These are phyloP conservation scores for Cyberlindnera xishuangbannaensis DNA, from an alignment of 805 yeast genomes.

Conservation along the genomic window DNA sequence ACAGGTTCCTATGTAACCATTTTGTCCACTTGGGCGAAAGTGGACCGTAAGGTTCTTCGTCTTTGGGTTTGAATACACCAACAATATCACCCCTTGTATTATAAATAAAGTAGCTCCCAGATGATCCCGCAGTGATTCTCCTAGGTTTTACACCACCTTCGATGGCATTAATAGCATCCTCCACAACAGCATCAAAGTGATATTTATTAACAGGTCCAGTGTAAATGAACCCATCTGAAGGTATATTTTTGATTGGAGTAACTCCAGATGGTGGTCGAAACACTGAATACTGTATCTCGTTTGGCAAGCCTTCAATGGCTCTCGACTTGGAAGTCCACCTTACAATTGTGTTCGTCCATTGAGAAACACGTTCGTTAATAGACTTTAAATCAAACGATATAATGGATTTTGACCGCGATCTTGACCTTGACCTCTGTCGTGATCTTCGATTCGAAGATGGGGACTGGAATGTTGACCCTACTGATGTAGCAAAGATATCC, in stretches of 20 bases:
- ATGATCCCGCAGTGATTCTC: constrained; percentile 58
- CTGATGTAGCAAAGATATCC: no score
- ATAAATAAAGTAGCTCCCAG: constrained; percentile 62
- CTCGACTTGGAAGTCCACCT: constrained; percentile 23
- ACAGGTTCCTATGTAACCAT: constrained; percentile 69
- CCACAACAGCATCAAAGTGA: constrained; percentile 36
- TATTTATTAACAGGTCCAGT: constrained; percentile 24
- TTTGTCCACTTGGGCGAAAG: constrained; percentile 75
- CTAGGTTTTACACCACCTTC: constrained; percentile 40
- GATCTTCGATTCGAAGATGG: constrained; percentile 1
- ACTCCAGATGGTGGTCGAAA: constrained; percentile 37
- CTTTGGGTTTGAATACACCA: constrained; percentile 73
- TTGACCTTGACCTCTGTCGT: no score
- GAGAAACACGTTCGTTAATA: constrained; percentile 19
- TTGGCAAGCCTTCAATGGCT: constrained; percentile 19
- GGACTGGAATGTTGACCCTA: constrained; percentile 1
- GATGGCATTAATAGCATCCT: constrained; percentile 41
- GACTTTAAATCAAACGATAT: constrained; percentile 21
- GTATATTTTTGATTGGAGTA: constrained; percentile 24
- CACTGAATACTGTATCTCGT: constrained; percentile 51
- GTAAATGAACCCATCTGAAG: constrained; percentile 24
- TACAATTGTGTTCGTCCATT: constrained; percentile 26
- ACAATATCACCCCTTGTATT: constrained; percentile 31
- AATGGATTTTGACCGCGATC: constrained; percentile 18
- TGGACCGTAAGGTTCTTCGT: constrained; percentile 78